Base-by-base conservation (phyloP, 1,284 basidiomycete genomes). In the Coriolopsis trogii region DNA sequence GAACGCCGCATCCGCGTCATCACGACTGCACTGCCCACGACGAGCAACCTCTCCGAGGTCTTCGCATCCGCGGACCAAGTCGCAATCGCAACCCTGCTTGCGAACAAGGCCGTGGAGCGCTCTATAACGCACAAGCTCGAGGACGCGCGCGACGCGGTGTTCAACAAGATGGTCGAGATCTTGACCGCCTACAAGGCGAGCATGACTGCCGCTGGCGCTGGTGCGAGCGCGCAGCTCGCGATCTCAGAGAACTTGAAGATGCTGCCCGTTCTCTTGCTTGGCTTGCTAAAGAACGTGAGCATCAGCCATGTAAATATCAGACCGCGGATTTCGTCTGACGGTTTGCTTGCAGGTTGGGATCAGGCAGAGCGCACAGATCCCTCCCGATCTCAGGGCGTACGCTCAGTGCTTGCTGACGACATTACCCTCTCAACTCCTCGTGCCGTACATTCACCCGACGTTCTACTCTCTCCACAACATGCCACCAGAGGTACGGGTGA, bases 391-490 rank as follows among this genome's bases (percentile, higher is more conserved):
- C 49, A 80, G 97, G 57, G 92, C 95, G 8, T 99, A 98, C 67
- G 93, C 96, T 1, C 95, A 98, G 71, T 88, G 90, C 15, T 76
- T 99, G 41, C 79, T 99, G 59, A 95, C 93, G 2, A 93, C 94
- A 7, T 71, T 99, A 42, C 97, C 97, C 0, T 86, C 90, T 6
- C 93, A 99, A 76, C 75, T 90, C 25, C 81, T 99, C 41, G 78
- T 99, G 41, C 94, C 97, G 0, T 98, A 97, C 72, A 83, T 99
- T 58, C 91, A 98, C 71, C 93, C 97, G 2, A 85, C 81, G 21
- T 96, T 99, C 76, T 98, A 97, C 76, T 93, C 93, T 4, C 73
- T 99, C 56, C 97, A 99, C 76, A 96, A 91, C 71, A 99, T 99
- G 97, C 80, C 89, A 5, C 82, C 89, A 29, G 92, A 96, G 74